phyloP scores from a whole-genome alignment of 345 rosid species.

The Sonneratia alba region DNA sequence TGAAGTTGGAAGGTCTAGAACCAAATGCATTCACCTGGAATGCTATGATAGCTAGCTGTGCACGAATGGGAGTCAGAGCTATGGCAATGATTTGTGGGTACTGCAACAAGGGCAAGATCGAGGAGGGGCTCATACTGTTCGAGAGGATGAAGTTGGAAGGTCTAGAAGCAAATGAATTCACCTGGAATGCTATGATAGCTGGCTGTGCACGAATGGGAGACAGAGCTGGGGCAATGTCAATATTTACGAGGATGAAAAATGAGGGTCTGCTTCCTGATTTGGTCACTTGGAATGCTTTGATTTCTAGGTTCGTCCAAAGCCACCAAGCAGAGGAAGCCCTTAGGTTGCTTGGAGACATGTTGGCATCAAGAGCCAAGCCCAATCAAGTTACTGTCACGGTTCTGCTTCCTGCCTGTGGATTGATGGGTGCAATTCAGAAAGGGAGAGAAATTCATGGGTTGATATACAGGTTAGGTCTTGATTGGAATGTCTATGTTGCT shows the following conservation, averaged over 20 bases:
- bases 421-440: constrained; percentile 20
- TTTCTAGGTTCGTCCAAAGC: constrained; percentile 43
- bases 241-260: constrained; percentile 21
- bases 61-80: constrained; percentile 32
- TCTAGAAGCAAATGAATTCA: constrained; percentile 33
- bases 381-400: constrained; percentile 37
- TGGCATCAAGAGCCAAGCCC: constrained; percentile 24
- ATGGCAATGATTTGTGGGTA: constrained; percentile 46
- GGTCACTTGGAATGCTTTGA: constrained; percentile 51
- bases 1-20: constrained; percentile 34
- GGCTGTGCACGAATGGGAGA: constrained; percentile 37
- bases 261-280: constrained; percentile 36
- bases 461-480: constrained; percentile 30
- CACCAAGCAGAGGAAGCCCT: constrained; percentile 29
- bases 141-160: constrained; percentile 36
- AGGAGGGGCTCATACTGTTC: constrained; percentile 21
- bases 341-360: constrained; percentile 22
- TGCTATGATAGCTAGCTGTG: constrained; percentile 26
- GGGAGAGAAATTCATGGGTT: constrained; percentile 41
- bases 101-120: constrained; percentile 23
- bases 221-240: constrained; percentile 15
- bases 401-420: constrained; percentile 40
- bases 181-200: constrained; percentile 34
- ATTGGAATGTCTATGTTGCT: constrained; percentile 27
- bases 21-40: constrained; percentile 44